phyloP scores from a whole-genome alignment of 257 asterid species.

The Prunella vulgaris region DNA sequence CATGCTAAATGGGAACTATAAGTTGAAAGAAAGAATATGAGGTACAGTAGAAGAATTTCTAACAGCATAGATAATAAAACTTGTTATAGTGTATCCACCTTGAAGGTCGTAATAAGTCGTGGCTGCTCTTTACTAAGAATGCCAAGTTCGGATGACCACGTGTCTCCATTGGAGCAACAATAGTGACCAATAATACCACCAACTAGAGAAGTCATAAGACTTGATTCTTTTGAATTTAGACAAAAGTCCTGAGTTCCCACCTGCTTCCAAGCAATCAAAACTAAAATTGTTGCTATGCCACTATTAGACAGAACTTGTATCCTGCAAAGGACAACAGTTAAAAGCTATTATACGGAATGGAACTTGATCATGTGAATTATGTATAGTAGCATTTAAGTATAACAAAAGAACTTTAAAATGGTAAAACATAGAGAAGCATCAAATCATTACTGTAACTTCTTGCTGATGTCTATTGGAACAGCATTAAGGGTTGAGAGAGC shows the following conservation, averaged over 20 bases:
- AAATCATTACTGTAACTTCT: neutral
- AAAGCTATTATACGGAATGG: neutral
- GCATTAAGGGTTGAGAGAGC: neutral
- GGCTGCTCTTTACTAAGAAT: conserved; percentile 89
- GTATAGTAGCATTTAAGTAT: neutral
- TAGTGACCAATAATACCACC: conserved; percentile 91
- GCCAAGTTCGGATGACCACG: conserved; percentile 99
- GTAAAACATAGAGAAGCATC: conserved; percentile 5
- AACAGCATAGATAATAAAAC: neutral
- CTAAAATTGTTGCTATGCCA: conserved; percentile 67
- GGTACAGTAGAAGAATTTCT: neutral
- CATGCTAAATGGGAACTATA: neutral
- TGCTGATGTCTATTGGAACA: neutral
- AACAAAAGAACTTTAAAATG: neutral
- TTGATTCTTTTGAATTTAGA: conserved; percentile 74
- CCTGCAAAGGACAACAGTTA: conserved; percentile 42
- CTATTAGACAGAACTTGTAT: conserved; percentile 79
- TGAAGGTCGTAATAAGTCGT: conserved; percentile 71
- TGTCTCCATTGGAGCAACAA: conserved; percentile 94
- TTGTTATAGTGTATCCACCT: conserved; percentile 37
- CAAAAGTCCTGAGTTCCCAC: conserved; percentile 67
- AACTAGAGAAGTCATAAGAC: conserved; percentile 44
- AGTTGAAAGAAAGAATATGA: neutral
- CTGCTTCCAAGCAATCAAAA: conserved; percentile 54
- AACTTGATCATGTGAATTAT: neutral